A percentile compares a stretch with the other conserved stretches of the same genome.
Evolutionary conservation across 768 basidiomycete species (phyloP).

Genomic region (Lactarius sp.): DNA sequence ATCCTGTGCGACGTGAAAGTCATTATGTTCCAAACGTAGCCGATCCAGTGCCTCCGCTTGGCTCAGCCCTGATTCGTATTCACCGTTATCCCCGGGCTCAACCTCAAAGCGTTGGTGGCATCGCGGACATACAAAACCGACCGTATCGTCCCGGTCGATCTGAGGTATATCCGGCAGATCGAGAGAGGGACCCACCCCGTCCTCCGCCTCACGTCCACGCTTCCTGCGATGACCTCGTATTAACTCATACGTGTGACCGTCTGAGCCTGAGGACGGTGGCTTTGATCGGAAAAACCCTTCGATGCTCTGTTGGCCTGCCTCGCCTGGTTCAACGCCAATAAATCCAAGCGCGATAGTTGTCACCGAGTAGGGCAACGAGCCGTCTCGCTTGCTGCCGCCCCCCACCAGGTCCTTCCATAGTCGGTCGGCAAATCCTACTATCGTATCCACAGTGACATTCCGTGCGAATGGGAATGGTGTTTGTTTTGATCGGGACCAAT

Average conservation of each 20-base stretch:
- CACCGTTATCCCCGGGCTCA: conserved; percentile 29
- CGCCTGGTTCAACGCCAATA: conserved; percentile 67
- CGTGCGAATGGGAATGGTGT: conserved; percentile 79
- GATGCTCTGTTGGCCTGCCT: conserved; percentile 80
- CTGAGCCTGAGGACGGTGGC: neutral
- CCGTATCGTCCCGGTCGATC: neutral
- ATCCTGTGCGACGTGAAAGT: conserved; percentile 86
- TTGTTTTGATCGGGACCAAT: conserved; percentile 55
- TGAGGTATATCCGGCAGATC: neutral
- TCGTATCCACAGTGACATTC: conserved; percentile 67
- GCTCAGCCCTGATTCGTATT: conserved; percentile 30
- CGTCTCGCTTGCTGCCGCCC: conserved; percentile 27
- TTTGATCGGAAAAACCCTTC: conserved; percentile 70
- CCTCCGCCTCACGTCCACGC: conserved; percentile 18
- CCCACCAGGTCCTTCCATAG: conserved; percentile 88
- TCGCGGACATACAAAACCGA: conserved; percentile 12
- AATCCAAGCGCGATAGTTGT: conserved; percentile 71
- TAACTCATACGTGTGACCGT: neutral
- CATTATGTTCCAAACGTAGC: conserved; percentile 69
- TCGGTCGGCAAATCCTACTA: conserved; percentile 69
- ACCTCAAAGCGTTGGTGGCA: conserved; percentile 6
- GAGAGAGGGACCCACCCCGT: conserved; percentile 7
- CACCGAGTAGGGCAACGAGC: conserved; percentile 50
- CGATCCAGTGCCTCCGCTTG: conserved; percentile 34
- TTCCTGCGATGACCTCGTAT: conserved; percentile 25